Conservation (phyloP, 1,139 yeast genomes). For the Magnusiomyces sp. region DNA sequence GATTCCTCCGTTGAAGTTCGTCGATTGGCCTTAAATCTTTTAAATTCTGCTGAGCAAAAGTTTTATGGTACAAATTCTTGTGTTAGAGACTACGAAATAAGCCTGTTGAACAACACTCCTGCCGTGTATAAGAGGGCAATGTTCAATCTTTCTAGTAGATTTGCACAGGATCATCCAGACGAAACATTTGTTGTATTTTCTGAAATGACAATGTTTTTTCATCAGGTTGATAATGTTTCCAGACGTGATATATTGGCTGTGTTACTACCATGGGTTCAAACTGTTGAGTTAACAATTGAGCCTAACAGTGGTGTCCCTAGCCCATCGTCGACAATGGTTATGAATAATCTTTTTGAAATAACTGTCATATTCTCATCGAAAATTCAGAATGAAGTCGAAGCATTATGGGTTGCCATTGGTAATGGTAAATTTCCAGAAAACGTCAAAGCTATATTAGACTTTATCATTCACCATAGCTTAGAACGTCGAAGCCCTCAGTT, state of each 20-base stretch:
- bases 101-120: slow-evolving; percentile 56
- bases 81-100: slow-evolving; percentile 46
- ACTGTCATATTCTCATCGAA: slow-evolving; percentile 67
- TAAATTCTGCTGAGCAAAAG: slow-evolving; percentile 48
- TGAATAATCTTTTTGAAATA: slow-evolving; percentile 74
- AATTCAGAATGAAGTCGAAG: slow-evolving; percentile 82
- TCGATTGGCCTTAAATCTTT: slow-evolving; percentile 49
- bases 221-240: slow-evolving; percentile 48
- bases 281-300: slow-evolving; percentile 52
- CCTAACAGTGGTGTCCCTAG: slow-evolving; percentile 35
- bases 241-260: slow-evolving; percentile 75
- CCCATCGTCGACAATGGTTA: slow-evolving; percentile 50
- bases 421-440: slow-evolving; percentile 58
- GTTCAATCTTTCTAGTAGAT: slow-evolving; percentile 55
- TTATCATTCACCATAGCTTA: slow-evolving; percentile 58
- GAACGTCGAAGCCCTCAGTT: slow-evolving; percentile 64
- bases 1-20: slow-evolving; percentile 55
- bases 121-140: slow-evolving; percentile 73
- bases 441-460: slow-evolving; percentile 64
- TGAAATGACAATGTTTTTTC: slow-evolving; percentile 63
- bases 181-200: slow-evolving; percentile 57
- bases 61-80: slow-evolving; percentile 39
- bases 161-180: slow-evolving; percentile 51
- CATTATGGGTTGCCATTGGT: slow-evolving; percentile 89
- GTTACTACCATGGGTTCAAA: slow-evolving; percentile 83